Conservation (phyloP, 768 basidiomycete genomes). For the Tricholoma saponaceum region DNA sequence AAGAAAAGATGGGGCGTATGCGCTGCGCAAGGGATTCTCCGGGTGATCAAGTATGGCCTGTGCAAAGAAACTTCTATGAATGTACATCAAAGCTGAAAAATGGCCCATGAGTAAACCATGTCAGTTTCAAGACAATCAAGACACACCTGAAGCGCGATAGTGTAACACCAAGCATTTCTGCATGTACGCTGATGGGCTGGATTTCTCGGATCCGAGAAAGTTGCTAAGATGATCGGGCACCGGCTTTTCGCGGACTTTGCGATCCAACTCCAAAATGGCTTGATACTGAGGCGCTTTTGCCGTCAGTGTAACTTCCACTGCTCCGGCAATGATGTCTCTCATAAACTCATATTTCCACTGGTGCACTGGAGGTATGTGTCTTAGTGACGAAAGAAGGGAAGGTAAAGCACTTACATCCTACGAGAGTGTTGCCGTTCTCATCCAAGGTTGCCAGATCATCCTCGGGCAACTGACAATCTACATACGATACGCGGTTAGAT, state of each 20-base stretch:
- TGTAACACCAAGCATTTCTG: slow-evolving; percentile 50
- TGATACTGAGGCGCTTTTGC: slow-evolving; percentile 60
- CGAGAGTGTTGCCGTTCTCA: too few relatives aligned
- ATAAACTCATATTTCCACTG: slow-evolving; percentile 58
- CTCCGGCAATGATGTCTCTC: slow-evolving; percentile 47
- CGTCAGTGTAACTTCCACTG: slow-evolving; percentile 53
- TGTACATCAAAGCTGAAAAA: slow-evolving; percentile 46
- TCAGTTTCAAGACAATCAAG: slow-evolving; percentile 2
- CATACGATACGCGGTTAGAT: too few relatives aligned
- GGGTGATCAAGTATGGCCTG: slow-evolving; percentile 69
- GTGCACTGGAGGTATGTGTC: slow-evolving; percentile 32
- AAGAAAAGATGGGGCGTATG: slow-evolving; percentile 69
- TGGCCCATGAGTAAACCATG: not conserved
- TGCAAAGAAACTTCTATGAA: slow-evolving; percentile 70
- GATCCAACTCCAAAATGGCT: slow-evolving; percentile 62
- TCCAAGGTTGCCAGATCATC: too few relatives aligned
- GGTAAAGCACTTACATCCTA: slow-evolving; percentile 27
- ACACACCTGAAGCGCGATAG: slow-evolving; percentile 48
- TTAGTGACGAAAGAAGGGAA: not conserved
- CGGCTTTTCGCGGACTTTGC: slow-evolving; percentile 58
- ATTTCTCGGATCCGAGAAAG: slow-evolving; percentile 41
- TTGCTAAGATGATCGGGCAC: slow-evolving; percentile 53
- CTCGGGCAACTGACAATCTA: too few relatives aligned
- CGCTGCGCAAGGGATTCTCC: slow-evolving; percentile 64
- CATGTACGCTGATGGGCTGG: slow-evolving; percentile 50